phyloP scores from a whole-genome alignment of 2,329 filamentous ascomycete genomes.

The Hymenoscyphus linearis region DNA sequence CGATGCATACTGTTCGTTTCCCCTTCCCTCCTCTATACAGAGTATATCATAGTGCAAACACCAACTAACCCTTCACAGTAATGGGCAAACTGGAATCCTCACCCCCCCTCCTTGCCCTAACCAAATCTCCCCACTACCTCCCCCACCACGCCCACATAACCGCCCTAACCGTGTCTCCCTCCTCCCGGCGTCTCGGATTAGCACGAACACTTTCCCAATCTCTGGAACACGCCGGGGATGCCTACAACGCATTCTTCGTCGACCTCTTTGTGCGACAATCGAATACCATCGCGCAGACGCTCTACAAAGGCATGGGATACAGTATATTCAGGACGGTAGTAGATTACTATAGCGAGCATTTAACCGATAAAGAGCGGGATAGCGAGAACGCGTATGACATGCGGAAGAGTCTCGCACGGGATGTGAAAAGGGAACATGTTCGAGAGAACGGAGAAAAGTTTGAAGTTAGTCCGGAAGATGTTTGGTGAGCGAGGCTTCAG shows the following conservation, averaged over 20 bases:
- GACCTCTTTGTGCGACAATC: slow-evolving; percentile 89
- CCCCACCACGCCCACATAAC: slow-evolving; percentile 99
- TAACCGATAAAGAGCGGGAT: slow-evolving; percentile 65
- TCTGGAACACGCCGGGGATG: slow-evolving; percentile 76
- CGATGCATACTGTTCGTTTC: slow-evolving; percentile 78
- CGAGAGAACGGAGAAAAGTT: slow-evolving; percentile 75
- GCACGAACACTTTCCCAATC: slow-evolving; percentile 77
- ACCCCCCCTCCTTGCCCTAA: slow-evolving; percentile 55
- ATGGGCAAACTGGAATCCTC: slow-evolving; percentile 96
- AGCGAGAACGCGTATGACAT: slow-evolving; percentile 94
- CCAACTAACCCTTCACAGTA: slow-evolving; percentile 48
- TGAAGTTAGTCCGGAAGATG: slow-evolving; percentile 74
- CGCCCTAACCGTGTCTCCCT: slow-evolving; percentile 84
- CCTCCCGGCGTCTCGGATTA: slow-evolving; percentile 78
- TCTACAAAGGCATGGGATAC: slow-evolving; percentile 91
- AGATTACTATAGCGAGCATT: slow-evolving; percentile 88
- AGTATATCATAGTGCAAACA: too few relatives aligned
- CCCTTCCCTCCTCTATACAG: slow-evolving; percentile 1
- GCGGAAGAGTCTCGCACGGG: slow-evolving; percentile 83
- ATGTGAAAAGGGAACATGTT: slow-evolving; percentile 69
- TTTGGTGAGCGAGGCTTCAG: slow-evolving; percentile 53
- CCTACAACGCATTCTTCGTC: slow-evolving; percentile 86
- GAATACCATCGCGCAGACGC: slow-evolving; percentile 78
- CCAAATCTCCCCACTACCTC: slow-evolving; percentile 81
- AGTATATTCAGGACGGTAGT: slow-evolving; percentile 83